phyloP scores from a whole-genome alignment of 352 stramenopile genomes.

The Phytophthora constricta region DNA sequence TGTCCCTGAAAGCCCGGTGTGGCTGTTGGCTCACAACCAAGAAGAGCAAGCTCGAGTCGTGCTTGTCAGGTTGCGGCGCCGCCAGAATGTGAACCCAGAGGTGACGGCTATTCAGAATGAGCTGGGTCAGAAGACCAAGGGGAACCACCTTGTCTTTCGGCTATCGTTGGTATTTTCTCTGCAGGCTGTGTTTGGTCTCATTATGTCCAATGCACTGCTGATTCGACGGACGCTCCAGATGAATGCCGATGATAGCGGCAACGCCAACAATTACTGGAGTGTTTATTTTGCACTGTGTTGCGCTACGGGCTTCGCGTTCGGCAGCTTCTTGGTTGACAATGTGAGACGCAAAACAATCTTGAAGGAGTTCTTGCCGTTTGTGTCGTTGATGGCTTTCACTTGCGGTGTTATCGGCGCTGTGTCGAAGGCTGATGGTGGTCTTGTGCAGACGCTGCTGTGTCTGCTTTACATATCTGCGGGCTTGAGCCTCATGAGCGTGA shows the following conservation, averaged over 20 bases:
- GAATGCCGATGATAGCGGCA: conserved; percentile 22
- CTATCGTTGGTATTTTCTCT: conserved; percentile 63
- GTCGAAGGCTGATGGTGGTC: conserved; percentile 36
- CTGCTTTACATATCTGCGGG: conserved; percentile 71
- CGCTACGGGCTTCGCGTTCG: conserved; percentile 64
- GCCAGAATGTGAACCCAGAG: conserved; percentile 74
- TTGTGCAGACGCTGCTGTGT: conserved; percentile 61
- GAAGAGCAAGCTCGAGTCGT: conserved; percentile 61
- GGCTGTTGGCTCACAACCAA: conserved; percentile 63
- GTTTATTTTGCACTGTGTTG: conserved; percentile 60
- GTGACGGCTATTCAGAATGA: conserved; percentile 63
- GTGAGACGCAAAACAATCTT: conserved; percentile 90
- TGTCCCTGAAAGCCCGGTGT: conserved; percentile 84
- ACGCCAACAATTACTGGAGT: conserved; percentile 55
- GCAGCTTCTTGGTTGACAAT: conserved; percentile 83
- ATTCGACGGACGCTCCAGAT: conserved; percentile 51
- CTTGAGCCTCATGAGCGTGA: conserved; percentile 75
- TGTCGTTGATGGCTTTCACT: conserved; percentile 66
- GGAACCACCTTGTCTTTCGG: conserved; percentile 72
- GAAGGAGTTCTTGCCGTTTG: conserved; percentile 86
- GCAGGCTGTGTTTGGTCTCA: conserved; percentile 64
- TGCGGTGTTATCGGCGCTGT: conserved; percentile 58
- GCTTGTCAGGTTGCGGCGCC: conserved; percentile 66
- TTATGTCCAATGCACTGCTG: conserved; percentile 77
- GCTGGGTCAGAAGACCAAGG: conserved; percentile 49